phyloP scores from a whole-genome alignment of 495 filamentous ascomycete genomes.

The Neurospora sp. region DNA sequence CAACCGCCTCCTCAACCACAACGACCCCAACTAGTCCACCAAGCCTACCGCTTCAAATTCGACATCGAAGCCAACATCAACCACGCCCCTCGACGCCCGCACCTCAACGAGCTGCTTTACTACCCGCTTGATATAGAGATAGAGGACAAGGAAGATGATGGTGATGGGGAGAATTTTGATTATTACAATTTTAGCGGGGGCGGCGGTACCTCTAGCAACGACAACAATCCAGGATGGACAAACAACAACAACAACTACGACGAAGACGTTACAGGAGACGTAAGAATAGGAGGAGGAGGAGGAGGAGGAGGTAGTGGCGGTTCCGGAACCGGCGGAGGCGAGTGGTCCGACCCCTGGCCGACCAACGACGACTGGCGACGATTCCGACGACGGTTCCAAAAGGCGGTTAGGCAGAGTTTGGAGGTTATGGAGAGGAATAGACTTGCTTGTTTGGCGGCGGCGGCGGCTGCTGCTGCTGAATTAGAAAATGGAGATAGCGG shows the following conservation, averaged over 20 bases:
- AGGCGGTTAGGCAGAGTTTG: conserved; percentile 21
- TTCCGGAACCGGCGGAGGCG: conserved; percentile 13
- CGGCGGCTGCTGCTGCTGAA: no score
- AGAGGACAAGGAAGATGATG: conserved; percentile 23
- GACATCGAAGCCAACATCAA: conserved; percentile 41
- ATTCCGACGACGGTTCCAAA: conserved; percentile 26
- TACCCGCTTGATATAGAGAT: conserved; percentile 29
- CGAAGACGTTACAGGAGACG: not conserved
- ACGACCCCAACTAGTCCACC: conserved; percentile 26
- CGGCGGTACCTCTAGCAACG: not conserved
- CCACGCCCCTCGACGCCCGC: conserved; percentile 31
- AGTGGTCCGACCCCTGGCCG: conserved; percentile 31
- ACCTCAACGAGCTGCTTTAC: conserved; percentile 32
- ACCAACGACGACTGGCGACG: conserved; percentile 31
- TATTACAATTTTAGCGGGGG: not conserved
- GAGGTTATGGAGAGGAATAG: conserved; percentile 9
- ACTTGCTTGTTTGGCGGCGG: not conserved
- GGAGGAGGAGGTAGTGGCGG: conserved; percentile 1
- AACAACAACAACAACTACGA: not conserved
- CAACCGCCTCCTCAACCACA: conserved; percentile 1
- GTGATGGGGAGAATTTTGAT: conserved; percentile 4
- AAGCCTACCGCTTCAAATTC: conserved; percentile 41
- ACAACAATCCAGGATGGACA: not conserved
- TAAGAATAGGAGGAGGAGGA: not conserved
- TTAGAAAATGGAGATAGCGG: no score